These are phyloP conservation scores for Trichomonascaceae sp. DNA, from an alignment of 1,139 yeast genomes.

Conservation along the genomic window DNA sequence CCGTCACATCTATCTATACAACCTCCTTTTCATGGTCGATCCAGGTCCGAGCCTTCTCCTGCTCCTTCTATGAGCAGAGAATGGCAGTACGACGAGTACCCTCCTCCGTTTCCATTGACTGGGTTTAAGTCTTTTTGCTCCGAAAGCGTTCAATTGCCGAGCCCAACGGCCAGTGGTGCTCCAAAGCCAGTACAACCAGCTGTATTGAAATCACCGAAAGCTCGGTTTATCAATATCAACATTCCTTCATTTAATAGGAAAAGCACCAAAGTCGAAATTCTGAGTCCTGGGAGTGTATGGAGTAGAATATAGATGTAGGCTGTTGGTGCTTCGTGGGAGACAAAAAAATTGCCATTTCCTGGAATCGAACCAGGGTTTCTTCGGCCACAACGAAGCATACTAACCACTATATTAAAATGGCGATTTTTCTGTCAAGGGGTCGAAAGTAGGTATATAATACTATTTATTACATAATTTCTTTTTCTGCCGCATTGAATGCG, in stretches of 20 bases:
- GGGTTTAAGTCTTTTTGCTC: neutral
- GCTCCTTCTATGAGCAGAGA: slow-evolving; percentile 1
- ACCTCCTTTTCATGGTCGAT: neutral
- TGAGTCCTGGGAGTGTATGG: neutral
- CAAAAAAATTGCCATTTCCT: slow-evolving; percentile 19
- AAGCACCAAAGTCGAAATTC: neutral
- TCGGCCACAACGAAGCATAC: slow-evolving; percentile 24
- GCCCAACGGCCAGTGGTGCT: neutral
- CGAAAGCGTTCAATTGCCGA: neutral
- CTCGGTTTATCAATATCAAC: slow-evolving; percentile 4
- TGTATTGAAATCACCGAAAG: slow-evolving; percentile 4
- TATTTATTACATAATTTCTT: neutral
- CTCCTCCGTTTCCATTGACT: neutral
- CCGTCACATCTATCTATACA: neutral
- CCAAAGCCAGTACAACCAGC: neutral
- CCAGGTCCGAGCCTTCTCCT: slow-evolving; percentile 1
- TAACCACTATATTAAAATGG: slow-evolving; percentile 23
- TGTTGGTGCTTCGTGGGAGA: neutral
- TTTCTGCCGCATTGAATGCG: neutral
- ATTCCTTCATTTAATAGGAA: neutral
- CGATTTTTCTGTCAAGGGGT: slow-evolving; percentile 5
- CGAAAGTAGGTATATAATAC: neutral
- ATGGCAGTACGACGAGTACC: slow-evolving; percentile 3
- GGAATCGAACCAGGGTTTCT: slow-evolving; percentile 23
- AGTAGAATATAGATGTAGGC: neutral